Conservation (phyloP, 2,329 filamentous ascomycete species). For the Triangularia setosa region DNA sequence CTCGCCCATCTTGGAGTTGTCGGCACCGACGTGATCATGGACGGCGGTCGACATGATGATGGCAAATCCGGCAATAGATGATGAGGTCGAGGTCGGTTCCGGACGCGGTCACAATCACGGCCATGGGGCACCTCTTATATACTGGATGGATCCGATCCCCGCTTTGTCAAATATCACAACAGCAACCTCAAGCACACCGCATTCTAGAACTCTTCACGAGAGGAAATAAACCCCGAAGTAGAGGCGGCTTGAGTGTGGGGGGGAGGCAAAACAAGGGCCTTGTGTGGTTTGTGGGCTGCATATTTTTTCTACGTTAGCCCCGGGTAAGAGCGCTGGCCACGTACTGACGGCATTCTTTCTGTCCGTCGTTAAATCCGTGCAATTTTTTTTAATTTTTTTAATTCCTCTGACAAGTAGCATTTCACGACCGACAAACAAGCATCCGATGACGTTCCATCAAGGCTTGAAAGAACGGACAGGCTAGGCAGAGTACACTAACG, state of each 20-base stretch:
- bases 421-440: not conserved
- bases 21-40: not conserved
- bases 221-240: not conserved
- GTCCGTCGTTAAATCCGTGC: not conserved
- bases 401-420: not conserved
- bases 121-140: not conserved
- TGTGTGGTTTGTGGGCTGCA: not conserved
- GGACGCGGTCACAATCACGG: not conserved
- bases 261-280: not conserved
- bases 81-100: not conserved
- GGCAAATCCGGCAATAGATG: not conserved
- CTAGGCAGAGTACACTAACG: not conserved
- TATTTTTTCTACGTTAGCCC: not conserved
- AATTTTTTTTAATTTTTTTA: not conserved
- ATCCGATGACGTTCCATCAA: not conserved
- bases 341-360: not conserved
- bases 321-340: not conserved
- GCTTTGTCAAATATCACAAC: not conserved
- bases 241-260: not conserved
- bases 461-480: not conserved
- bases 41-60: slow-evolving; percentile 8
- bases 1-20: not conserved
- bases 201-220: not conserved
- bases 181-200: not conserved
- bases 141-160: not conserved